Evolutionary conservation across 495 filamentous ascomycete genomes (phyloP).

Genomic region (Sporormia fimetaria): DNA sequence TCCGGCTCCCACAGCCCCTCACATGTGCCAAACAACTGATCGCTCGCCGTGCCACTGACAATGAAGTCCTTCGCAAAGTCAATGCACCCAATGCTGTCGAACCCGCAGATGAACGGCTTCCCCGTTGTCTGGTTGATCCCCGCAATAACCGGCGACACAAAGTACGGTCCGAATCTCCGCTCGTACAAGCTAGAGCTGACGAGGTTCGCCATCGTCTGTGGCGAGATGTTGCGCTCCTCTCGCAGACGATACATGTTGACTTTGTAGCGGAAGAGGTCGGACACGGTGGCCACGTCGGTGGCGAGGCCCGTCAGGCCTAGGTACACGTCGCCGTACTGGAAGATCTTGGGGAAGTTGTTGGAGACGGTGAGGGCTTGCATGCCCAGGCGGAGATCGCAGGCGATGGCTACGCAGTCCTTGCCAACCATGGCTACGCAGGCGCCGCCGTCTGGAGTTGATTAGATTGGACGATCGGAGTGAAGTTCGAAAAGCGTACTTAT

Average conservation of each 20-base stretch:
- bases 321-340: conserved; percentile 91
- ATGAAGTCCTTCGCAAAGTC: conserved; percentile 99
- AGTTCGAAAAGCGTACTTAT: conserved; percentile 17
- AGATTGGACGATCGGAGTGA: conserved; percentile 6
- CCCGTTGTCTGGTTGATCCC: conserved; percentile 86
- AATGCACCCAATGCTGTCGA: conserved; percentile 98
- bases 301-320: conserved; percentile 95
- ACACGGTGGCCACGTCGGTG: conserved; percentile 88
- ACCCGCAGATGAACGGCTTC: conserved; percentile 95
- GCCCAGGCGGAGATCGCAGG: conserved; percentile 95
- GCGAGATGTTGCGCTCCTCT: conserved; percentile 91
- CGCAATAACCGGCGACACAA: conserved; percentile 86
- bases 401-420: conserved; percentile 98
- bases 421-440: conserved; percentile 97
- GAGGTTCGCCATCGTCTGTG: conserved; percentile 89
- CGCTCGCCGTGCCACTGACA: conserved; percentile 86
- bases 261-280: conserved; percentile 97
- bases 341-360: conserved; percentile 99
- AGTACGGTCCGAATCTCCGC: conserved; percentile 89
- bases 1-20: conserved; percentile 97
- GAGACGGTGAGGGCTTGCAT: conserved; percentile 93
- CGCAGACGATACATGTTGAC: conserved; percentile 99
- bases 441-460: conserved; percentile 60
- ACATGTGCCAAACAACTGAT: conserved; percentile 97
- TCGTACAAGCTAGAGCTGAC: conserved; percentile 87